phyloP scores from a whole-genome alignment of 176 grass and related monocot species.

The Carex parvula region DNA sequence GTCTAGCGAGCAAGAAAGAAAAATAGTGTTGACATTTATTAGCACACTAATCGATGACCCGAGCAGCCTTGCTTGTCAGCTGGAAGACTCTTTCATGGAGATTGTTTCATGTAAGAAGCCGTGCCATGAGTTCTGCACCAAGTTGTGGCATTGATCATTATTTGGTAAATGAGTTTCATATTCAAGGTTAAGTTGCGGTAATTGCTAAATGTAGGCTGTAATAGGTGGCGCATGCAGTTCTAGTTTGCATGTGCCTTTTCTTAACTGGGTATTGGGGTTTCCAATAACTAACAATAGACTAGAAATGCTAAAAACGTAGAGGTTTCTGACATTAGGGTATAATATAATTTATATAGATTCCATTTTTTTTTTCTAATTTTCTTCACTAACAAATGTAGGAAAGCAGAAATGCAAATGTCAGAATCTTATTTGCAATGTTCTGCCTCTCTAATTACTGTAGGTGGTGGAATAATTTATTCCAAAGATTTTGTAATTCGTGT shows the following conservation, averaged over 20 bases:
- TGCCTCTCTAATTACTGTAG: not conserved
- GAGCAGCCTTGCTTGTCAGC: conserved; percentile 64
- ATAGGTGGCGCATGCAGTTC: not conserved
- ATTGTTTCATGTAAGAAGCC: conserved; percentile 59
- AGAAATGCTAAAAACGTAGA: conserved; percentile 18
- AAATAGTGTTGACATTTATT: conserved; percentile 57
- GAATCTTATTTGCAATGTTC: not conserved
- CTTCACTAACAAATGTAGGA: conserved; percentile 20
- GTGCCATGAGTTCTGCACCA: conserved; percentile 47
- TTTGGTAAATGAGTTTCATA: not conserved
- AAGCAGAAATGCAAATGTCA: conserved; percentile 1
- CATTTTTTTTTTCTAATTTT: not conserved
- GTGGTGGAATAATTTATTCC: conserved; percentile 5
- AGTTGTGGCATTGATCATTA: conserved; percentile 58
- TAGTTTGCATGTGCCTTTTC: not conserved
- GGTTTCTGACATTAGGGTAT: conserved; percentile 19
- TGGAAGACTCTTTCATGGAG: conserved; percentile 73
- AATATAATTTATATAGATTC: conserved; percentile 9
- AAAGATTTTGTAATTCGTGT: not conserved
- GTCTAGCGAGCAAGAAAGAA: conserved; percentile 62
- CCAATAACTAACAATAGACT: conserved; percentile 17
- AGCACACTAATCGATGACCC: conserved; percentile 62
- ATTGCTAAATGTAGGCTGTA: not conserved
- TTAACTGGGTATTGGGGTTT: not conserved
- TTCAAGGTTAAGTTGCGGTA: not conserved